Conservation (phyloP, 192 early-diverging fungal species). For the Entomortierella parvispora region DNA sequence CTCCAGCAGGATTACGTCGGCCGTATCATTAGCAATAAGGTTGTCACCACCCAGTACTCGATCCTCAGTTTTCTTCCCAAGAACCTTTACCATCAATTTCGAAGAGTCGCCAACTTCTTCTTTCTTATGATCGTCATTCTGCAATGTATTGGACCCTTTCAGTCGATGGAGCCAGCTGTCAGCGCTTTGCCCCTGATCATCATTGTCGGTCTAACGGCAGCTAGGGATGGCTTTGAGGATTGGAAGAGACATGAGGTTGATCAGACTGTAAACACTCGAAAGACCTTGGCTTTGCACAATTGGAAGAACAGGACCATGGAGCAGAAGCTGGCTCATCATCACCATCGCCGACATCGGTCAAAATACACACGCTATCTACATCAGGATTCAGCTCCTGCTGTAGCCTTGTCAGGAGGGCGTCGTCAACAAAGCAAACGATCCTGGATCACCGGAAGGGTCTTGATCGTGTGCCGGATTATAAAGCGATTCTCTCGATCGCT, state of each 20-base stretch:
- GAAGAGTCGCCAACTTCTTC: slow-evolving; percentile 91
- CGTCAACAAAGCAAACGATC: not conserved
- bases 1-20: slow-evolving; percentile 28
- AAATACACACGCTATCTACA: slow-evolving; percentile 16
- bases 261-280: slow-evolving; percentile 75
- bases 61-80: slow-evolving; percentile 90
- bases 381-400: not conserved
- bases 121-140: slow-evolving; percentile 88
- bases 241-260: slow-evolving; percentile 85
- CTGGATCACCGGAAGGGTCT: not conserved
- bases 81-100: slow-evolving; percentile 95
- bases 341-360: slow-evolving; percentile 7
- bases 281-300: slow-evolving; percentile 55
- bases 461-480: too few relatives aligned
- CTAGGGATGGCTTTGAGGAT: slow-evolving; percentile 94
- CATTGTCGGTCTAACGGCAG: slow-evolving; percentile 77
- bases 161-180: slow-evolving; percentile 75
- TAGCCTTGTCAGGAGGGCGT: too few relatives aligned
- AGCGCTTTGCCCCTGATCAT: slow-evolving; percentile 83
- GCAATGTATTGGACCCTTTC: slow-evolving; percentile 70
- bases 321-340: not conserved
- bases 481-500: too few relatives aligned
- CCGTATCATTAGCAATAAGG: slow-evolving; percentile 70
- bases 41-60: slow-evolving; percentile 91
- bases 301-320: slow-evolving; percentile 69